These are phyloP conservation scores for Rauvolfia tetraphylla DNA, from an alignment of 257 asterid species.

Conservation along the genomic window DNA sequence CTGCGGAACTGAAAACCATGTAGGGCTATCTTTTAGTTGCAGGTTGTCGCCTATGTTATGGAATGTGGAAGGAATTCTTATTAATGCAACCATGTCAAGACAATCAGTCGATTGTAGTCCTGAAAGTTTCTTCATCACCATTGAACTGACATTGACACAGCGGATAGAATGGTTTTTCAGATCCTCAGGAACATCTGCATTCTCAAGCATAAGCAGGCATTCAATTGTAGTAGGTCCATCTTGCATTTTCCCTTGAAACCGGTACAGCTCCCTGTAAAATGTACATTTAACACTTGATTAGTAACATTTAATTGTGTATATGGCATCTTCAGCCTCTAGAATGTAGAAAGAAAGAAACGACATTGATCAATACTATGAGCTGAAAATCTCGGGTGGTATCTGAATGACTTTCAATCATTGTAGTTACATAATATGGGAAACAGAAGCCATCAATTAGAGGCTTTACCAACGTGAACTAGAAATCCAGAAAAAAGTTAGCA, in stretches of 20 bases:
- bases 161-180: slow-evolving; percentile 30
- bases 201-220: slow-evolving; percentile 70
- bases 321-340: background rate
- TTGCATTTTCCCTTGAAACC: slow-evolving; percentile 34
- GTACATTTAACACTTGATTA: background rate
- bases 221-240: slow-evolving; percentile 42
- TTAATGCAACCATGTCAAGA: slow-evolving; percentile 63
- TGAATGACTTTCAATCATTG: background rate
- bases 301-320: background rate
- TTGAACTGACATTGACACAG: slow-evolving; percentile 54
- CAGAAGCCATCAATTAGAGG: background rate
- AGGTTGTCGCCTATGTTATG: slow-evolving; percentile 27
- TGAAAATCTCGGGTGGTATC: background rate
- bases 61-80: slow-evolving; percentile 74
- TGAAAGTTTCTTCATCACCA: slow-evolving; percentile 68
- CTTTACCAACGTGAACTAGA: background rate
- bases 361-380: background rate
- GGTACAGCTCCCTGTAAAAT: slow-evolving; percentile 64
- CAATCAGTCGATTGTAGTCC: slow-evolving; percentile 84
- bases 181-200: slow-evolving; percentile 53
- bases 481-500: background rate
- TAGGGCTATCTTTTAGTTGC: slow-evolving; percentile 35
- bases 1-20: slow-evolving; percentile 51
- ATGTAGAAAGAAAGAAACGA: background rate
- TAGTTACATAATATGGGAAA: background rate